phyloP scores from a whole-genome alignment of 164 flowering plant species.

The Umbellularia californica region DNA sequence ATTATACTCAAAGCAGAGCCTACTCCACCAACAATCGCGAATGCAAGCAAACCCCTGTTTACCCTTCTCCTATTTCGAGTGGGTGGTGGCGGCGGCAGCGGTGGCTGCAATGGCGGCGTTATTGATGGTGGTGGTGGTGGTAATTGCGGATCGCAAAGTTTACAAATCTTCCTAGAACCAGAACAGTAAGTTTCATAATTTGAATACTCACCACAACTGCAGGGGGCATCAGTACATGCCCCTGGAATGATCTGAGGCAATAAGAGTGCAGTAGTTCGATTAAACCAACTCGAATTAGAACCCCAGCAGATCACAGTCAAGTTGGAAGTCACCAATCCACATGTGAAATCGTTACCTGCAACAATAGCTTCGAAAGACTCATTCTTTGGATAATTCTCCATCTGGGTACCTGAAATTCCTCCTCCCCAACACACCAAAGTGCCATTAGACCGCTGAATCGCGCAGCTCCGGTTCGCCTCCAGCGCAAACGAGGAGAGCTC shows the following conservation, averaged over 20 bases:
- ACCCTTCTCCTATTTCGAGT: slow-evolving; percentile 18
- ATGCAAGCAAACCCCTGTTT: slow-evolving; percentile 53
- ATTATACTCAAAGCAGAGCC: slow-evolving; percentile 61
- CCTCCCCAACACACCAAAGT: slow-evolving; percentile 78
- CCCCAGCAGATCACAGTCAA: slow-evolving; percentile 80
- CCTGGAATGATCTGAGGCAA: slow-evolving; percentile 60
- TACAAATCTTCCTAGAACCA: slow-evolving; percentile 54
- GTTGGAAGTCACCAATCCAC: slow-evolving; percentile 61
- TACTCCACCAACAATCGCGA: slow-evolving; percentile 73
- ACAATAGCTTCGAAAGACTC: slow-evolving; percentile 46
- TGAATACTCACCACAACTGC: slow-evolving; percentile 50
- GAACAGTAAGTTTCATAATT: slow-evolving; percentile 52
- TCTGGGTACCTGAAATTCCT: slow-evolving; percentile 15
- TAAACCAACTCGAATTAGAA: slow-evolving; percentile 37
- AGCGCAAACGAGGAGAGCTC: slow-evolving; percentile 38
- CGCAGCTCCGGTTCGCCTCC: slow-evolving; percentile 51
- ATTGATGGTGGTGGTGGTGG: slow-evolving; percentile 1
- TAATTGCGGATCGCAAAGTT: slow-evolving; percentile 23
- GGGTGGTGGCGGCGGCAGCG: slow-evolving; percentile 7
- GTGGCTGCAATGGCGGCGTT: slow-evolving; percentile 2
- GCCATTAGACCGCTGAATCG: slow-evolving; percentile 29
- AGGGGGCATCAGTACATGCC: slow-evolving; percentile 48
- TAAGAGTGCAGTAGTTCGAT: slow-evolving; percentile 24
- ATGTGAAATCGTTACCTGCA: slow-evolving; percentile 60
- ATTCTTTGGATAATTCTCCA: slow-evolving; percentile 9